Evolutionary conservation across 192 early-diverging fungal genomes (phyloP), one percentile per base, ranked within the genome.

Genomic region (Dissophora globulifera): DNA sequence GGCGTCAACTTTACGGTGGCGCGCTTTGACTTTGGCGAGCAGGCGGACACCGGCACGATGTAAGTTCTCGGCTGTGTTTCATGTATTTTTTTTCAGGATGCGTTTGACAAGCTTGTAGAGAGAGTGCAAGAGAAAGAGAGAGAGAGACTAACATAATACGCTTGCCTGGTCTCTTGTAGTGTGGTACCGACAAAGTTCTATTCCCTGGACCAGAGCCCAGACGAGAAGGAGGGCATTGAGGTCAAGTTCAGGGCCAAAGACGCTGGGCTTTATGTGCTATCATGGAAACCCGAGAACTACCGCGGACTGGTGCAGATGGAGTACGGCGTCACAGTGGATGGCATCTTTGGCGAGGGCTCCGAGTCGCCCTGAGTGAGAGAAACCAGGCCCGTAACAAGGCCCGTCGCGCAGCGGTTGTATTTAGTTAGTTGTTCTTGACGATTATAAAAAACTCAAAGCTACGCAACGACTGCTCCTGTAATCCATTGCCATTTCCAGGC

Each of bases 1-100:
- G 72, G 72, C 40, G 52, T 76, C 20, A 60, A 76, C 63, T 76
- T 76, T 57, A 76, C 72, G 29, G 63, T 76, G 1, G 72, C 27
- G 2, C 58, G 72, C 27, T 76, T 67, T 19, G 64, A 67, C 38
- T 76, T 76, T 76, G 72, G 72, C 22, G 72, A 67, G 53, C 40
- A 55, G 29, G 72, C 72, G 9, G 72, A 76, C 29, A 50, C 23
- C 20, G 72, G 72, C 17, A 67, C 62, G 1, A 53, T 76, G 72
- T 76, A 76, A 67, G 72, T 47, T 33, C 35, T 38, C 4, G 25
- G 38, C 19, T 25, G 4, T 59, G 4, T 31, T 53, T 52, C 42
- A 27, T 61, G 40, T 11, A 0, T 16, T 38, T 20, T 22, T 6
- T 16, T 1, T 46, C 1, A 15, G 16, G 46, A 22, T 3, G 16